phyloP scores from a whole-genome alignment of 352 stramenopile species.

The Elongisporangium prolatum region DNA sequence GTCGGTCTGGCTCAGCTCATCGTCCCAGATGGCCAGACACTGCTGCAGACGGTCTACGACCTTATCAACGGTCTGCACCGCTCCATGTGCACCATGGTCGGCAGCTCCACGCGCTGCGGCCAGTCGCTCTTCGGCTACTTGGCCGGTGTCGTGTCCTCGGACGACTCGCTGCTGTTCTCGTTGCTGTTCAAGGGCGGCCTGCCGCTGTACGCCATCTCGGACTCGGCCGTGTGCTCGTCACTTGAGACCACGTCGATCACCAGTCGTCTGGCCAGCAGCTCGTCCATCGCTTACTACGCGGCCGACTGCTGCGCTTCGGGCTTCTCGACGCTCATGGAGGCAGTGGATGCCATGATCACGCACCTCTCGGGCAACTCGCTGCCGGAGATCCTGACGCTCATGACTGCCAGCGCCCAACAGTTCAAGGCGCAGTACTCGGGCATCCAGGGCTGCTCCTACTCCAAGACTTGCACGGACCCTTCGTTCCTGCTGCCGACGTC shows the following conservation, averaged over 20 bases:
- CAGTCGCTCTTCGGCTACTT: slow-evolving; percentile 39
- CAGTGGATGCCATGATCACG: slow-evolving; percentile 34
- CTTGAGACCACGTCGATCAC: slow-evolving; percentile 31
- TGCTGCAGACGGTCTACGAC: slow-evolving; percentile 32
- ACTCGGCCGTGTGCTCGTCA: slow-evolving; percentile 30
- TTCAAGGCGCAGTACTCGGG: slow-evolving; percentile 38
- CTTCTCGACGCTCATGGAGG: slow-evolving; percentile 37
- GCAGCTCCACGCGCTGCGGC: slow-evolving; percentile 27
- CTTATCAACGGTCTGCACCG: slow-evolving; percentile 52
- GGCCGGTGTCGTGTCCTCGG: slow-evolving; percentile 19
- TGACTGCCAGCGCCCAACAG: slow-evolving; percentile 23
- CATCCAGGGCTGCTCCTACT: slow-evolving; percentile 37
- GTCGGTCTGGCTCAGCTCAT: slow-evolving; percentile 43
- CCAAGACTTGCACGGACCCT: slow-evolving; percentile 30
- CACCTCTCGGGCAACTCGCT: slow-evolving; percentile 45
- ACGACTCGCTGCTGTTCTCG: slow-evolving; percentile 31
- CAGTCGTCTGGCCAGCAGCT: slow-evolving; percentile 28
- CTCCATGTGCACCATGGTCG: slow-evolving; percentile 38
- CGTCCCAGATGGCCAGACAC: slow-evolving; percentile 35
- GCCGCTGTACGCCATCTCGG: slow-evolving; percentile 44
- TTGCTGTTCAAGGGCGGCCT: slow-evolving; percentile 37
- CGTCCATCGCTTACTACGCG: slow-evolving; percentile 33
- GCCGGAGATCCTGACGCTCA: slow-evolving; percentile 46
- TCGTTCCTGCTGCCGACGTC: slow-evolving; percentile 28
- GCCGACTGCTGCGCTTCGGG: slow-evolving; percentile 40